Base-by-base conservation (phyloP, 345 rosid species). In the Passiflora organensis region DNA sequence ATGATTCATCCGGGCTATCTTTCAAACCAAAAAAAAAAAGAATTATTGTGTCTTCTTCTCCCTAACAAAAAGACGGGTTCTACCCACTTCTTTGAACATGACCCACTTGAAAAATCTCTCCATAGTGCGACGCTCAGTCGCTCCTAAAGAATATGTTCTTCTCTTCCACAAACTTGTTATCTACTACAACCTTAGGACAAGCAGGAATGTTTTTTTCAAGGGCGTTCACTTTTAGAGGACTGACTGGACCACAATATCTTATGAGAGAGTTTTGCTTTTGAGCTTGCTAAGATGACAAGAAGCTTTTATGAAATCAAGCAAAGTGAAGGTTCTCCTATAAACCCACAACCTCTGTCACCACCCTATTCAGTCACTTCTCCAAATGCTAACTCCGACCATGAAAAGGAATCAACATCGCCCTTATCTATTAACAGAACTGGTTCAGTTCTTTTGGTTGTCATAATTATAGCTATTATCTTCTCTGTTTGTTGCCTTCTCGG, bases 401-500 rank as follows among this genome's bases (percentile, higher is more conserved):
- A 62, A 41, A 48, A 60, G 58, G 63, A 78, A 25, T 52, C 77
- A 18, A 53, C 68, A 4, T 50, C 59, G 15, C 20, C 80, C 11
- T 61, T 79, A 32, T 56, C 72, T 42, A 32, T 67, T 36, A 53
- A 70, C 53, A 75, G 66, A 51, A 68, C 70, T 15, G 73, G 85
- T 60, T 85, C 91, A 5, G 56, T 67, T 56, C 83, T 82, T 34
- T 72, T 82, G 45, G 70, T 55, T 6, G 75, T 82, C 21, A 73
- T 75, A 6, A 68, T 76, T 69, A 47, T 82, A 48, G 85, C 86
- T 53, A 72, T 59, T 22, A 46, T 80, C 61, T 66, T 84, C 71
- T 77, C 82, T 59, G 21, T 84, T 22, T 77, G 71, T 25, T 82
- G 84, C 57, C 65, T 84, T 36, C 73, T 86, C 60, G 88, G 82